Conservation (phyloP, 1,284 basidiomycete genomes). For the Cutaneotrichosporon sp. region DNA sequence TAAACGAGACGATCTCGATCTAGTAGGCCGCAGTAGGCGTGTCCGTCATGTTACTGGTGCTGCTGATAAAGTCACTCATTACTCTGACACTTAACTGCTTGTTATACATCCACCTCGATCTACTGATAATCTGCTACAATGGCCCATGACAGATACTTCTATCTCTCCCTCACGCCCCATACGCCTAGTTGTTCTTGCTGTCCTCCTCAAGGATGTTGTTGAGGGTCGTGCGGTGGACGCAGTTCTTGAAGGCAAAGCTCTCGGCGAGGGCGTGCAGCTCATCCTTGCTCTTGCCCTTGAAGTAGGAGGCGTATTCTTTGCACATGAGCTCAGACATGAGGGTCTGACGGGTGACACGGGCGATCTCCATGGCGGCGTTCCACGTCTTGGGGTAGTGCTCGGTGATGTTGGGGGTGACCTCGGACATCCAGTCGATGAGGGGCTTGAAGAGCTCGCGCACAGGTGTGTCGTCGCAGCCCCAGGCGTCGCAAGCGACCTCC, state of each 20-base stretch:
- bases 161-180: too few species aligned
- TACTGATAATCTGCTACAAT: too few species aligned
- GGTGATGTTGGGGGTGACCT: slow-evolving; percentile 39
- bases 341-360: slow-evolving; percentile 58
- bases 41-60: too few species aligned
- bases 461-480: slow-evolving; percentile 53
- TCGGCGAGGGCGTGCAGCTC: slow-evolving; percentile 59
- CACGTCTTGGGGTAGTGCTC: slow-evolving; percentile 43
- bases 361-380: slow-evolving; percentile 40
- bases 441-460: slow-evolving; percentile 58
- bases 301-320: slow-evolving; percentile 61
- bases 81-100: too few species aligned
- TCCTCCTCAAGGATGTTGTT: slow-evolving; percentile 43
- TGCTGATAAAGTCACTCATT: too few species aligned
- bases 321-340: slow-evolving; percentile 60
- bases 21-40: slow-evolving; percentile 4
- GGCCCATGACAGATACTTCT: too few species aligned
- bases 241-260: slow-evolving; percentile 60
- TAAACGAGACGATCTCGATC: slow-evolving; percentile 20
- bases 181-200: slow-evolving; percentile 8
- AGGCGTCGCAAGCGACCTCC: slow-evolving; percentile 60
- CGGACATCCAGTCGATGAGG: slow-evolving; percentile 54
- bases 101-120: too few species aligned
- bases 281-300: slow-evolving; percentile 54
- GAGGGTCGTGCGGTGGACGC: slow-evolving; percentile 47